Evolutionary conservation across 306 rosid species (phyloP).

Genomic region (Quercus ilex): DNA sequence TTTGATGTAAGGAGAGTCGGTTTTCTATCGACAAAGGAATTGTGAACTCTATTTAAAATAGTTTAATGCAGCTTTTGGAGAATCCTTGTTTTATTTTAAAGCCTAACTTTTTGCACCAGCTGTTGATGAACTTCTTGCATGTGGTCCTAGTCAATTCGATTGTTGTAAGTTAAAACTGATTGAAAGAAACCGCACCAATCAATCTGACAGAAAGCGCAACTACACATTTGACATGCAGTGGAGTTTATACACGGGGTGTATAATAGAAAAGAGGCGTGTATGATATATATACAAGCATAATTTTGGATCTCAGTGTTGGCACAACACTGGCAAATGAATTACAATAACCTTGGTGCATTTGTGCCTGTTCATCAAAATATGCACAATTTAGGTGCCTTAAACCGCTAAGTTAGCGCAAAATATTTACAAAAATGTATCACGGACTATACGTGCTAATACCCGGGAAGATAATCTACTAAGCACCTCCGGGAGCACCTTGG

Average conservation of each 20-base stretch:
- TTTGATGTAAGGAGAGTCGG: too few species aligned
- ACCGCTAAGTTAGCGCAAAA: slow-evolving; percentile 1
- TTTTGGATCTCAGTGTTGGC: neutral
- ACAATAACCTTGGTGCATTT: slow-evolving; percentile 16
- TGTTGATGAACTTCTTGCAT: too few species aligned
- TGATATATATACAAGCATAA: slow-evolving; percentile 3
- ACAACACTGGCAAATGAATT: slow-evolving; percentile 6
- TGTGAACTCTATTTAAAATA: too few species aligned
- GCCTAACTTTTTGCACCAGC: too few species aligned
- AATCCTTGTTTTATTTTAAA: too few species aligned
- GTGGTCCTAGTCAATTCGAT: too few species aligned
- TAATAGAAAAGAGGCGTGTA: too few species aligned
- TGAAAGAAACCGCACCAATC: neutral
- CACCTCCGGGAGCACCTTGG: slow-evolving; percentile 80
- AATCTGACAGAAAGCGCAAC: neutral
- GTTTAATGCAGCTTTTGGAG: too few species aligned
- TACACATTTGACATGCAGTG: neutral
- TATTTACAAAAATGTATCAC: slow-evolving; percentile 68
- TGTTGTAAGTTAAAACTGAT: neutral
- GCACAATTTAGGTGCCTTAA: slow-evolving; percentile 34
- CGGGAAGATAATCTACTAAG: slow-evolving; percentile 81
- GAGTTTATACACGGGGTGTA: neutral
- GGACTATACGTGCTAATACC: slow-evolving; percentile 76
- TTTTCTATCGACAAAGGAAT: too few species aligned
- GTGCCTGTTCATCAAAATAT: slow-evolving; percentile 17